These are phyloP conservation scores for Russula sp. DNA, from an alignment of 768 basidiomycete genomes.

Conservation along the genomic window DNA sequence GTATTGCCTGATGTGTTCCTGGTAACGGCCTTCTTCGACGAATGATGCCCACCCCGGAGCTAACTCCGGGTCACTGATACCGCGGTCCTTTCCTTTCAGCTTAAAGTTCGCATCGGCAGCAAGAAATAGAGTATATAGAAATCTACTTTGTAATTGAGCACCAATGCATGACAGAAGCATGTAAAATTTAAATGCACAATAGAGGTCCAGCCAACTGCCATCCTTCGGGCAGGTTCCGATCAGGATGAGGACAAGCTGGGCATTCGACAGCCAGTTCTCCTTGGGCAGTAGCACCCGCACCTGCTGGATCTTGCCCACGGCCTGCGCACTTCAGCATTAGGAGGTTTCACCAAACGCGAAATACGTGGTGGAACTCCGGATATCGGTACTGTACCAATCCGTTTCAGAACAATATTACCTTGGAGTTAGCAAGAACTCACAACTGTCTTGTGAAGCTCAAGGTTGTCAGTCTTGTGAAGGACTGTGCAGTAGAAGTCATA, in stretches of 20 bases:
- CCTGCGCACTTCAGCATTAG: constrained; percentile 1
- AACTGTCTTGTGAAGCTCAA: neutral
- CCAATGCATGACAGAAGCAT: no score
- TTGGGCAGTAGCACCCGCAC: neutral
- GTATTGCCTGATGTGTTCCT: neutral
- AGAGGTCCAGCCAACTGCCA: neutral
- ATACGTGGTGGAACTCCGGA: constrained; percentile 1
- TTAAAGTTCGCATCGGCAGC: constrained; percentile 15
- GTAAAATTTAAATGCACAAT: no score
- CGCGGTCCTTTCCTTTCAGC: constrained; percentile 3
- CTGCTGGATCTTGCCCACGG: constrained; percentile 8
- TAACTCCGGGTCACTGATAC: neutral
- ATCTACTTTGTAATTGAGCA: neutral
- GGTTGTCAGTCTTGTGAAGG: neutral
- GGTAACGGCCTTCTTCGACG: neutral
- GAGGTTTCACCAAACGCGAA: neutral
- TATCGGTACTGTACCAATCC: neutral
- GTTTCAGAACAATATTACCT: neutral
- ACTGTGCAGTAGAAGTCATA: constrained; percentile 9
- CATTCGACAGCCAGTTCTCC: constrained; percentile 11
- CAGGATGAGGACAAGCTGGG: constrained; percentile 14
- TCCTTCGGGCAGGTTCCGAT: constrained; percentile 4
- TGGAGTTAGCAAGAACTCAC: neutral
- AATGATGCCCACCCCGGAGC: constrained; percentile 9
- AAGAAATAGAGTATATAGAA: neutral